Evolutionary conservation across 179 eudicot species (phyloP).

Genomic region (Corrigiola litoralis): DNA sequence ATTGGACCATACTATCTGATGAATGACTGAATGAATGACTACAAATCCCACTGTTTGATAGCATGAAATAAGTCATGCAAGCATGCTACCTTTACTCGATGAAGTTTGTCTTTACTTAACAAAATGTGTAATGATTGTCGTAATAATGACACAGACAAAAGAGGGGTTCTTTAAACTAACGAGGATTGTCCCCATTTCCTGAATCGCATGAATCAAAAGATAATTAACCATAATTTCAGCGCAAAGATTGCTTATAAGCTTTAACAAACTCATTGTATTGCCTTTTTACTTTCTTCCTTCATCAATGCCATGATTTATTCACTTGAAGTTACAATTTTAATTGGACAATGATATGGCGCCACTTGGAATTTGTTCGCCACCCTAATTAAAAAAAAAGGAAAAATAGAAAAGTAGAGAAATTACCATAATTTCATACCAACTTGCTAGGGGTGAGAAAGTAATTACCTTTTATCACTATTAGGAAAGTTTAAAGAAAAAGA

Average conservation of each 20-base stretch:
- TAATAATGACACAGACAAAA: constrained; percentile 1
- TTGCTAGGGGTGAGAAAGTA: too few species aligned
- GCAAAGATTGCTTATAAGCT: constrained; percentile 4
- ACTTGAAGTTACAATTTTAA: not conserved
- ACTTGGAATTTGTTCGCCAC: not conserved
- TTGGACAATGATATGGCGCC: not conserved
- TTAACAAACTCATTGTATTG: constrained; percentile 6
- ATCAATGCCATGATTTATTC: constrained; percentile 16
- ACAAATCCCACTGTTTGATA: not conserved
- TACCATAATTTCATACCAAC: too few species aligned
- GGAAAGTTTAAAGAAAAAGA: too few species aligned
- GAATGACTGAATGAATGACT: not conserved
- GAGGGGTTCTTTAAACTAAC: not conserved
- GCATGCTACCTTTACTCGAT: not conserved
- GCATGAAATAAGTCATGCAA: too few species aligned
- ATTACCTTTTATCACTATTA: too few species aligned
- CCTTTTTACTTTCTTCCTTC: constrained; percentile 17
- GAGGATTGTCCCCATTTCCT: constrained; percentile 11
- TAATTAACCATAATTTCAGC: constrained; percentile 13
- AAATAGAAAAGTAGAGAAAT: too few species aligned
- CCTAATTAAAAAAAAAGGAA: too few species aligned
- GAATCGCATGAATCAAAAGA: constrained; percentile 6
- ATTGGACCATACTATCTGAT: not conserved
- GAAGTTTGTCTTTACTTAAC: not conserved
- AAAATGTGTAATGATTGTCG: not conserved